Percentiles rank a stretch among this genome's conserved stretches.
These are phyloP conservation scores for Coelastrella sp. DNA, from an alignment of 139 green algal genomes.

Conservation along the genomic window DNA sequence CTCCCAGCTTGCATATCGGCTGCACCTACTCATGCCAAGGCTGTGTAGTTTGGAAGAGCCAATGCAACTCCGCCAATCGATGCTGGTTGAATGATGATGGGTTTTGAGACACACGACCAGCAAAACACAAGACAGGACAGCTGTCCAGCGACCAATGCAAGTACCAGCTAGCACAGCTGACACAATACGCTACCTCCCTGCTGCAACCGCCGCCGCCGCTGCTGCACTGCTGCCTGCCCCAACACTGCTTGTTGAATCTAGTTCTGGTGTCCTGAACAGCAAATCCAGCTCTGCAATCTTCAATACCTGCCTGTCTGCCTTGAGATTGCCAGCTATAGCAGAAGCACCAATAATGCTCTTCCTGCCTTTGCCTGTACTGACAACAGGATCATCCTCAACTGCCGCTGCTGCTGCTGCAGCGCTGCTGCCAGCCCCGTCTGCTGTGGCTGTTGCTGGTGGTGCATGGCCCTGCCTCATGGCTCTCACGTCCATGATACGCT, in stretches of 20 bases:
- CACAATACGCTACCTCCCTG: background rate
- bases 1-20: too few relatives aligned
- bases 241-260: background rate
- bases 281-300: constrained; percentile 69
- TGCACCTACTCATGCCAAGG: too few relatives aligned
- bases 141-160: too few relatives aligned
- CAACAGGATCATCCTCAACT: background rate
- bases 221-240: background rate
- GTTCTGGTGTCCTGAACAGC: constrained; percentile 59
- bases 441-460: constrained; percentile 23
- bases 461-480: constrained; percentile 41
- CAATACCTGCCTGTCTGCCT: constrained; percentile 62
- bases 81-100: too few relatives aligned
- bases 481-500: constrained; percentile 77
- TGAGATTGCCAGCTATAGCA: constrained; percentile 56
- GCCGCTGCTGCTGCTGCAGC: constrained; percentile 33
- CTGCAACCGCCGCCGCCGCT: constrained; percentile 23
- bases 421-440: background rate
- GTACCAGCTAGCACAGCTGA: too few relatives aligned
- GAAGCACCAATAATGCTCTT: background rate
- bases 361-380: background rate
- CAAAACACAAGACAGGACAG: too few relatives aligned
- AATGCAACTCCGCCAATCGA: too few relatives aligned
- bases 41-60: too few relatives aligned
- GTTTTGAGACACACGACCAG: too few relatives aligned